phyloP scores from a whole-genome alignment of 305 asterid species.

The Ajuga reptans region DNA sequence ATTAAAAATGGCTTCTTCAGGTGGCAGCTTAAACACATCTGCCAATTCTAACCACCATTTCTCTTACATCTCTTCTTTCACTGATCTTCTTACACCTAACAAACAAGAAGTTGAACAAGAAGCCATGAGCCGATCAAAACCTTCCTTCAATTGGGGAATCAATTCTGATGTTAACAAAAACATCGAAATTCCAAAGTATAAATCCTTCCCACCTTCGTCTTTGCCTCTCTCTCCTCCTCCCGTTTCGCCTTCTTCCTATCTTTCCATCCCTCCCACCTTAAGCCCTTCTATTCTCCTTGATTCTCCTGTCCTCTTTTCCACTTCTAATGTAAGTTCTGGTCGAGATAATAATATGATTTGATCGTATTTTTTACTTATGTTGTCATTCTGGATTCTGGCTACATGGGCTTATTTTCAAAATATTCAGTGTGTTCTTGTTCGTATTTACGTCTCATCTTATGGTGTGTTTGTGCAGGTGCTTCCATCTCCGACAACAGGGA shows the following conservation, averaged over 20 bases:
- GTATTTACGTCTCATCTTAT: too few species aligned
- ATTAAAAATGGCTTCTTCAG: constrained; percentile 49
- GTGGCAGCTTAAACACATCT: constrained; percentile 39
- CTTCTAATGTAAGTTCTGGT: constrained; percentile 41
- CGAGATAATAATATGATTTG: too few species aligned
- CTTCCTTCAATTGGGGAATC: constrained; percentile 31
- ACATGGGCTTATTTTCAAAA: too few species aligned
- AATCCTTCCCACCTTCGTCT: constrained; percentile 52
- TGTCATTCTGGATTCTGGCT: too few species aligned
- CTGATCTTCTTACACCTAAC: constrained; percentile 28
- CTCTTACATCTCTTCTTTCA: constrained; percentile 21
- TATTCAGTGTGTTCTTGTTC: too few species aligned
- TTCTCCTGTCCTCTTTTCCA: constrained; percentile 55
- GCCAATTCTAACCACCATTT: constrained; percentile 14
- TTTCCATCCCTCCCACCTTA: constrained; percentile 42
- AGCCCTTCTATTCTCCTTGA: constrained; percentile 67
- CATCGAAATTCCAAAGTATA: constrained; percentile 45
- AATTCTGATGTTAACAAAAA: background rate
- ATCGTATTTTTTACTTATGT: too few species aligned
- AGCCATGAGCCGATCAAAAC: constrained; percentile 14
- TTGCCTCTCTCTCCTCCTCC: constrained; percentile 53
- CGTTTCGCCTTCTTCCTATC: constrained; percentile 60
- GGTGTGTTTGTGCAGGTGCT: constrained; percentile 34
- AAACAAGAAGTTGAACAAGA: constrained; percentile 10
- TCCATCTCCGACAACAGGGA: constrained; percentile 61